Percentiles rank a stretch among this genome's conserved stretches.
phyloP scores from a whole-genome alignment of 2,329 filamentous ascomycete species.

The Bipolaris bicolor region DNA sequence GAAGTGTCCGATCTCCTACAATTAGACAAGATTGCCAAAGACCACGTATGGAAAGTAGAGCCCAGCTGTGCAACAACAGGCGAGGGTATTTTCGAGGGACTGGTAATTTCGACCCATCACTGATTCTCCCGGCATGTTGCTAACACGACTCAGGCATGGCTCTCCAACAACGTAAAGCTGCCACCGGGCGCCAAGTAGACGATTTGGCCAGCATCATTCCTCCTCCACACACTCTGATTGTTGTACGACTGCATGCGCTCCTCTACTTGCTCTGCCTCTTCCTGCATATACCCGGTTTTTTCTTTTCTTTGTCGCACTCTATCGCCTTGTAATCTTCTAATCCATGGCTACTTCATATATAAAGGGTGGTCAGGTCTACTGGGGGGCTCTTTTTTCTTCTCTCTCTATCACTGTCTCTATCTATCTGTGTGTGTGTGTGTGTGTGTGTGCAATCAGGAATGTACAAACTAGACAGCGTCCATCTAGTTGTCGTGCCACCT shows the following conservation, averaged over 20 bases:
- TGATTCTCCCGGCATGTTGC: slow-evolving; percentile 1
- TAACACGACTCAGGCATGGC: slow-evolving; percentile 50
- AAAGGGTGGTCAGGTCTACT: background rate
- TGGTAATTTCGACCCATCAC: slow-evolving; percentile 41
- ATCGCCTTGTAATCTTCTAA: slow-evolving; percentile 14
- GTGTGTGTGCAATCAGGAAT: background rate
- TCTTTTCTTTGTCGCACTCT: slow-evolving; percentile 20
- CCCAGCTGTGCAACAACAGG: slow-evolving; percentile 61
- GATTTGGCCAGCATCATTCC: background rate
- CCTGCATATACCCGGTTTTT: slow-evolving; percentile 50
- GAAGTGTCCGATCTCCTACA: slow-evolving; percentile 58
- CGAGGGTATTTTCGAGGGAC: slow-evolving; percentile 60
- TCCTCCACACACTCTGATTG: slow-evolving; percentile 4
- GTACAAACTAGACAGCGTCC: background rate
- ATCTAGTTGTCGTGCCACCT: background rate
- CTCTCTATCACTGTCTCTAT: background rate
- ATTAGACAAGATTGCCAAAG: slow-evolving; percentile 57
- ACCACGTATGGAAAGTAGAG: slow-evolving; percentile 62
- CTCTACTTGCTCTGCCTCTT: slow-evolving; percentile 25
- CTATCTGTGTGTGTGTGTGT: background rate
- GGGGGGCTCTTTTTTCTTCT: background rate
- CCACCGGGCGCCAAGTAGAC: slow-evolving; percentile 47
- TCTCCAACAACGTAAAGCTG: slow-evolving; percentile 59
- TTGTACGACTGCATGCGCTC: slow-evolving; percentile 44
- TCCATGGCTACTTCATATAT: background rate